These are phyloP conservation scores for Diplocarpon rosae DNA, from an alignment of 2,329 filamentous ascomycete species.

Conservation along the genomic window DNA sequence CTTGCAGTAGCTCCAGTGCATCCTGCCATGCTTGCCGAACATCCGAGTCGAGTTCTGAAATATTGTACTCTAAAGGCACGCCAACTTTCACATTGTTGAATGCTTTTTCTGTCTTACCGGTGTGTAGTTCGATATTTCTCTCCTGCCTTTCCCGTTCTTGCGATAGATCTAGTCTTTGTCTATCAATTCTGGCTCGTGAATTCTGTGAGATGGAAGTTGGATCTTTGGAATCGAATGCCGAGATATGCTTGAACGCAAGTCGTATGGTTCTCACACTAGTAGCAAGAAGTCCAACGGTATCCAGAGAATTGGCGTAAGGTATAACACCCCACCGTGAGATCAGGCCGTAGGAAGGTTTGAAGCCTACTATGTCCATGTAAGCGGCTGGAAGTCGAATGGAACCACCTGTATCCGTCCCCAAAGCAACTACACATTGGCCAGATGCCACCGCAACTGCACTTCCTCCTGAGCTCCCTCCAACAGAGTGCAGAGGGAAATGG, in stretches of 20 bases:
- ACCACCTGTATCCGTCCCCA: slow-evolving; percentile 83
- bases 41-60: slow-evolving; percentile 60
- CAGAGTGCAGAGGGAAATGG: slow-evolving; percentile 36
- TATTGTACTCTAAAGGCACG: slow-evolving; percentile 73
- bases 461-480: slow-evolving; percentile 85
- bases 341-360: slow-evolving; percentile 62
- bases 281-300: slow-evolving; percentile 58
- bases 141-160: not conserved
- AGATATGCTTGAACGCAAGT: slow-evolving; percentile 19
- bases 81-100: slow-evolving; percentile 34
- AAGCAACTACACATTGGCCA: slow-evolving; percentile 46
- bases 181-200: slow-evolving; percentile 30
- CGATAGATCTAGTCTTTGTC: not conserved
- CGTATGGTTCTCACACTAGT: slow-evolving; percentile 29
- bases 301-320: slow-evolving; percentile 63
- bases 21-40: slow-evolving; percentile 61
- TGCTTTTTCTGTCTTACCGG: not conserved
- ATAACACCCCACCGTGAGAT: slow-evolving; percentile 60
- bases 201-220: slow-evolving; percentile 43
- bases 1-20: slow-evolving; percentile 47
- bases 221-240: slow-evolving; percentile 16
- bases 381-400: slow-evolving; percentile 60
- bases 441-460: slow-evolving; percentile 75
- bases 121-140: not conserved
- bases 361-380: slow-evolving; percentile 57